Evolutionary conservation across 106 monocot species (phyloP).

Genomic region (Gastrodia elata): DNA sequence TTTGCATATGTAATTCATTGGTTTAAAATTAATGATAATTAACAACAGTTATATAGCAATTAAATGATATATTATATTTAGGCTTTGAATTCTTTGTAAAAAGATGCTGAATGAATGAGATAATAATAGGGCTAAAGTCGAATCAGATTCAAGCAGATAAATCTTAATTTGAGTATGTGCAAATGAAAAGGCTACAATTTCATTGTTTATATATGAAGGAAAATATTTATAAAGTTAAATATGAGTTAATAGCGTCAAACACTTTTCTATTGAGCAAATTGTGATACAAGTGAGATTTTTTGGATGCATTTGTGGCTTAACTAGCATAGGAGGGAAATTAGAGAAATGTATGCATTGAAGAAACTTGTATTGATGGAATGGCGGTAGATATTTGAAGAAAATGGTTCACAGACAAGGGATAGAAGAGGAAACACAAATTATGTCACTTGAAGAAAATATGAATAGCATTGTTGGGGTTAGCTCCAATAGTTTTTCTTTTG

Average conservation of each 20-base stretch:
- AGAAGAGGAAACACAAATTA: neutral
- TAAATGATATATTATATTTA: neutral
- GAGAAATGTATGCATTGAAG: neutral
- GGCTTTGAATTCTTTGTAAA: neutral
- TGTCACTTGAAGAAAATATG: neutral
- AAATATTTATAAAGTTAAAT: neutral
- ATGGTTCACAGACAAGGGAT: neutral
- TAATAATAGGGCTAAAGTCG: neutral
- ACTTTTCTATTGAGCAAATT: too few species aligned
- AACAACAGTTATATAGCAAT: neutral
- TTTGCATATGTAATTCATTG: neutral
- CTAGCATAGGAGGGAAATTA: neutral
- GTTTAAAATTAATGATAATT: neutral
- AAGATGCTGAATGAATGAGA: neutral
- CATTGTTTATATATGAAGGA: too few species aligned
- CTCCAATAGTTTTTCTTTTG: neutral
- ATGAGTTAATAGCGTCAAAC: neutral
- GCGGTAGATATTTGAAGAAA: neutral
- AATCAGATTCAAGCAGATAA: neutral
- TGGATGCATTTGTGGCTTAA: neutral
- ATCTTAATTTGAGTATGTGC: neutral
- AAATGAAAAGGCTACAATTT: neutral
- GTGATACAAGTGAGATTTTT: neutral
- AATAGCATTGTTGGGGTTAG: neutral
- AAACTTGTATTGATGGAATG: neutral